A percentile compares a stretch with the other conserved stretches of the same genome.
Conservation (phyloP, 108 stramenopile genomes). For the Poteriospumella lacustris region DNA sequence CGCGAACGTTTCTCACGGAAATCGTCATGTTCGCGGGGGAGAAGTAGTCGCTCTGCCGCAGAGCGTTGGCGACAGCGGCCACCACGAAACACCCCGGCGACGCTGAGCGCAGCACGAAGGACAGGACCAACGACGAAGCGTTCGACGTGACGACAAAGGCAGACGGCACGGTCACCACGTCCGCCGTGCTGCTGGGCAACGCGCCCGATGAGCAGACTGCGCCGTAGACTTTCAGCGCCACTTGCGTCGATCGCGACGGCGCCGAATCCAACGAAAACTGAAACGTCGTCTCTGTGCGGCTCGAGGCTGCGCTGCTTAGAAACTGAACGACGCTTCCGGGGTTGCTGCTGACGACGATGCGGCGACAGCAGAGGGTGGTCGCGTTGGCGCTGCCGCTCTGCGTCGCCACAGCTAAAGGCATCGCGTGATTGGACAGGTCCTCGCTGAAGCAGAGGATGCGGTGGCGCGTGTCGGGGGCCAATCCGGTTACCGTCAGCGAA, state of each 20-base stretch:
- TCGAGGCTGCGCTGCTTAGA: neutral
- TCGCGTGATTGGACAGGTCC: neutral
- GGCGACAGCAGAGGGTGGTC: neutral
- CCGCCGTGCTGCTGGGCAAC: neutral
- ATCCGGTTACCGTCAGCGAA: neutral
- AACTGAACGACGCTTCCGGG: neutral
- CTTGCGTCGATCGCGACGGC: neutral
- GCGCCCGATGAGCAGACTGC: no score
- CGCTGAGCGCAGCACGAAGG: neutral
- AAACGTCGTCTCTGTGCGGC: neutral
- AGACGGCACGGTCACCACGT: neutral
- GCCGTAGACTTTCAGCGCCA: neutral
- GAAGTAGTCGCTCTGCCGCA: neutral
- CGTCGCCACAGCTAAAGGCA: neutral
- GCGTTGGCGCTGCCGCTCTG: neutral
- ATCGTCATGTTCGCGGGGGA: neutral
- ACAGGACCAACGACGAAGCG: neutral
- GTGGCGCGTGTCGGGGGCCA: neutral
- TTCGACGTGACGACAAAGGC: neutral
- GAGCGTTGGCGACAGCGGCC: neutral
- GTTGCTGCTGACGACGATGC: neutral
- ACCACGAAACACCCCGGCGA: neutral
- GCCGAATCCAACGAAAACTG: neutral
- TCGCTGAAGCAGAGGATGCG: neutral
- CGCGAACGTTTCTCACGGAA: neutral